Conservation (phyloP, 2,329 filamentous ascomycete genomes). For the Xylariaceae sp. region DNA sequence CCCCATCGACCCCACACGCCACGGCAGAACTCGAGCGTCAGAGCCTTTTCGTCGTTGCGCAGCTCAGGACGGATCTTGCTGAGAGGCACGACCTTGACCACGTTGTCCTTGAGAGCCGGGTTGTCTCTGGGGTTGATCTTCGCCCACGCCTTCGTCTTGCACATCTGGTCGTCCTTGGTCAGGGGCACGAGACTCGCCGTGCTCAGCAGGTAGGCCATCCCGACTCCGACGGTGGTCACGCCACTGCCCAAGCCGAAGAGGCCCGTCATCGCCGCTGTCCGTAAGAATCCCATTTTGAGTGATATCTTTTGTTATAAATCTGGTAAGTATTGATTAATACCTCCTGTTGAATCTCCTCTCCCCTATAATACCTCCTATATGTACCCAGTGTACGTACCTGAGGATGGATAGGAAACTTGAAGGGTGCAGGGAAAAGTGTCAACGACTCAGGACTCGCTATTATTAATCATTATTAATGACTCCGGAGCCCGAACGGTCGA, state of each 20-base stretch:
- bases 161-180: constrained; percentile 55
- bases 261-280: constrained; percentile 38
- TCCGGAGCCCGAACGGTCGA: not conserved
- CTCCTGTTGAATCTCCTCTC: not conserved
- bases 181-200: constrained; percentile 54
- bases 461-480: not conserved
- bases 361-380: no score
- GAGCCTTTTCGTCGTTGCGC: constrained; percentile 51
- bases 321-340: no score
- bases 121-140: constrained; percentile 59
- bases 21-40: constrained; percentile 61
- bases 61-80: constrained; percentile 60
- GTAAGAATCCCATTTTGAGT: constrained; percentile 47
- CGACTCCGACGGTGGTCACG: constrained; percentile 43
- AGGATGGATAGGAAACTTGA: not conserved
- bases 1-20: constrained; percentile 63
- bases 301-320: not conserved
- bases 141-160: constrained; percentile 51
- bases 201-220: constrained; percentile 48
- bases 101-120: constrained; percentile 59
- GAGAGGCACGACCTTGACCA: constrained; percentile 57
- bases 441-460: not conserved
- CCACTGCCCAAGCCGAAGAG: constrained; percentile 44
- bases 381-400: not conserved
- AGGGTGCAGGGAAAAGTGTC: not conserved